Conservation (phyloP, 768 basidiomycete genomes). For the Boletus sp. region DNA sequence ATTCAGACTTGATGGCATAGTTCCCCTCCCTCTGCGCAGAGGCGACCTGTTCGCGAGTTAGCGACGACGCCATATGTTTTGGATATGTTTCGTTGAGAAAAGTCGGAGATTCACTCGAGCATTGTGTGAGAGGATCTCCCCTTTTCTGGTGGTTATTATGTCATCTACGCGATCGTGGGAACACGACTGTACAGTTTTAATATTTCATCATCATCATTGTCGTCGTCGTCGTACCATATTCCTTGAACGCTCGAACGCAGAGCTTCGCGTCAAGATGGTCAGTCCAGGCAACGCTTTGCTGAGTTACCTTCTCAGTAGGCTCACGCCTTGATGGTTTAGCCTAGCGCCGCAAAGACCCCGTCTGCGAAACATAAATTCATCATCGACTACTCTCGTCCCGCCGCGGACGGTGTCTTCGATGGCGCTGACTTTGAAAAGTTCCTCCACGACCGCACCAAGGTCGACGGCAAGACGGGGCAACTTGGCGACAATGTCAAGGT, state of each 20-base stretch:
- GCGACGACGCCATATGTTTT: conserved; percentile 25
- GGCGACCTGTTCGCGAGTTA: conserved; percentile 67
- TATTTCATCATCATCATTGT: neutral
- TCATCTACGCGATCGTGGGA: conserved; percentile 17
- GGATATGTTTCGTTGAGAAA: neutral
- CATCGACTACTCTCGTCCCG: conserved; percentile 85
- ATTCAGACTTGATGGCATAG: conserved; percentile 80
- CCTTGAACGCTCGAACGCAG: neutral
- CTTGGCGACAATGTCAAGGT: conserved; percentile 89
- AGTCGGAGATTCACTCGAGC: conserved; percentile 15
- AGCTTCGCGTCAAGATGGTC: conserved; percentile 58
- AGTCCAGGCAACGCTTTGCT: conserved; percentile 81
- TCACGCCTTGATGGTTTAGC: conserved; percentile 54
- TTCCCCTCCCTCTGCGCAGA: conserved; percentile 73
- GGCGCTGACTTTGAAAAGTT: conserved; percentile 78
- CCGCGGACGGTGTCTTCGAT: conserved; percentile 58
- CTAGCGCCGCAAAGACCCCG: conserved; percentile 49
- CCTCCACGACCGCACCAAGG: conserved; percentile 91
- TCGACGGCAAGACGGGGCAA: conserved; percentile 88
- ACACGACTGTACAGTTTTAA: conserved; percentile 51
- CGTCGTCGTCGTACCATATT: neutral
- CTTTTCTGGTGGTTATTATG: conserved; percentile 14
- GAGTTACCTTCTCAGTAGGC: conserved; percentile 92
- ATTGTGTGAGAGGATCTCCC: conserved; percentile 8
- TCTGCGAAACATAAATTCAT: conserved; percentile 72